Evolutionary conservation across 768 basidiomycete species (phyloP).

Genomic region (Psilocybe azurescens): DNA sequence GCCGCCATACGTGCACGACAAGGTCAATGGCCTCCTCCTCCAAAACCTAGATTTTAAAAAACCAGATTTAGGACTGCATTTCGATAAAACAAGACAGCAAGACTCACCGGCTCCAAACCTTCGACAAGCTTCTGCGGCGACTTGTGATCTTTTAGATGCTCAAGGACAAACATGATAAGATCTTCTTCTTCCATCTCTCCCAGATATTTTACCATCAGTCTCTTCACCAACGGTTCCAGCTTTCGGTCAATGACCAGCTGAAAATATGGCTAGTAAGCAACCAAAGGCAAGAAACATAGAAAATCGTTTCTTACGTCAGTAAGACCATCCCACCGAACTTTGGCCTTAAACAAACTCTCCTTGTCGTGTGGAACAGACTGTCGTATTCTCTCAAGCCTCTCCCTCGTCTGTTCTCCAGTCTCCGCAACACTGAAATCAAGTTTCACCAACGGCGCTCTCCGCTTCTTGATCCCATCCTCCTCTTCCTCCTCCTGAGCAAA

Average conservation of each 20-base stretch:
- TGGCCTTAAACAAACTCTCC: conserved; percentile 80
- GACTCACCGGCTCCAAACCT: conserved; percentile 87
- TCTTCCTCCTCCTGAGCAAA: conserved; percentile 88
- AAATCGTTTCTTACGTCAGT: conserved; percentile 66
- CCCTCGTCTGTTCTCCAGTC: conserved; percentile 76
- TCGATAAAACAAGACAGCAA: neutral
- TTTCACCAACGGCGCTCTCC: conserved; percentile 87
- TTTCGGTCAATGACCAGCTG: conserved; percentile 86
- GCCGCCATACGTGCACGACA: conserved; percentile 83
- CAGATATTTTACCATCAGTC: conserved; percentile 84
- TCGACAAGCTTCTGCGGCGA: conserved; percentile 85
- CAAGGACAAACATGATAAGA: conserved; percentile 90
- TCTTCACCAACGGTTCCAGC: conserved; percentile 83
- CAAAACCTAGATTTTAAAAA: conserved; percentile 63
- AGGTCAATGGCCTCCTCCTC: conserved; percentile 91
- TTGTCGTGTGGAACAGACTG: conserved; percentile 77
- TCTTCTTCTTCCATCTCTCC: conserved; percentile 95
- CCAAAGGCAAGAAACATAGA: neutral
- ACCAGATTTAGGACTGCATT: neutral
- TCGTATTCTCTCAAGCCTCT: conserved; percentile 79
- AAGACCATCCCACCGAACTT: conserved; percentile 92
- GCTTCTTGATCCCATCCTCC: conserved; percentile 82
- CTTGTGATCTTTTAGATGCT: conserved; percentile 92
- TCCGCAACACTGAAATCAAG: conserved; percentile 90
- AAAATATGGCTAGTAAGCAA: conserved; percentile 4